Conservation (phyloP, 192 early-diverging fungal species). For the Lobosporangium transversale region DNA sequence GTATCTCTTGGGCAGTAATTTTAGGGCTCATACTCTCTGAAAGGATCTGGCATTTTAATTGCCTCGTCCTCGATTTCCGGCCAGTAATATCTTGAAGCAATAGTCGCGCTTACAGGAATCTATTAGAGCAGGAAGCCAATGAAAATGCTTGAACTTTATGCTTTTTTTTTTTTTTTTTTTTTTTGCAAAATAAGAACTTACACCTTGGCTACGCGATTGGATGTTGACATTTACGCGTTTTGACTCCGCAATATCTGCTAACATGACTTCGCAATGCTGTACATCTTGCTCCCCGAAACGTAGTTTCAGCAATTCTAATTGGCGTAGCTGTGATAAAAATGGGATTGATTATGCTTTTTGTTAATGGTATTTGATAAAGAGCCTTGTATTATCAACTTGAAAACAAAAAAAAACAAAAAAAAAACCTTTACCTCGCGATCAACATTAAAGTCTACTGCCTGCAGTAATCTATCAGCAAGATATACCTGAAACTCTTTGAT, state of each 20-base stretch:
- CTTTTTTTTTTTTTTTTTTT: too few relatives aligned
- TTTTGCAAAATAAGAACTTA: conserved; percentile 3
- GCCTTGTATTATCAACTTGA: too few relatives aligned
- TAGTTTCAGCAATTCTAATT: conserved; percentile 80
- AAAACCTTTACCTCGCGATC: conserved; percentile 61
- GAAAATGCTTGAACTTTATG: background rate
- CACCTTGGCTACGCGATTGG: conserved; percentile 41
- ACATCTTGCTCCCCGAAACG: conserved; percentile 72
- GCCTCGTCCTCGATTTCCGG: conserved; percentile 47
- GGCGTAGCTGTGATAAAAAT: too few relatives aligned
- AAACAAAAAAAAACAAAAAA: background rate
- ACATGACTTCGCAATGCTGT: conserved; percentile 81
- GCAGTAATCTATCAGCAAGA: conserved; percentile 65
- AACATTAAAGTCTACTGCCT: conserved; percentile 57
- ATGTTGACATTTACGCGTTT: conserved; percentile 68
- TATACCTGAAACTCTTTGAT: conserved; percentile 74
- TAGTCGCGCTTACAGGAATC: conserved; percentile 50
- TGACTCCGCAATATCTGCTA: conserved; percentile 81
- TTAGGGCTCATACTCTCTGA: conserved; percentile 38
- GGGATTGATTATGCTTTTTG: too few relatives aligned
- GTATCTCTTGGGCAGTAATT: background rate
- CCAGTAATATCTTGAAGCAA: conserved; percentile 79
- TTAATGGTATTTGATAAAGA: too few relatives aligned
- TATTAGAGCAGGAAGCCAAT: conserved; percentile 6
- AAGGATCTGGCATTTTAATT: conserved; percentile 54